Evolutionary conservation across 306 rosid species (phyloP).

Genomic region (Prunus salicina): DNA sequence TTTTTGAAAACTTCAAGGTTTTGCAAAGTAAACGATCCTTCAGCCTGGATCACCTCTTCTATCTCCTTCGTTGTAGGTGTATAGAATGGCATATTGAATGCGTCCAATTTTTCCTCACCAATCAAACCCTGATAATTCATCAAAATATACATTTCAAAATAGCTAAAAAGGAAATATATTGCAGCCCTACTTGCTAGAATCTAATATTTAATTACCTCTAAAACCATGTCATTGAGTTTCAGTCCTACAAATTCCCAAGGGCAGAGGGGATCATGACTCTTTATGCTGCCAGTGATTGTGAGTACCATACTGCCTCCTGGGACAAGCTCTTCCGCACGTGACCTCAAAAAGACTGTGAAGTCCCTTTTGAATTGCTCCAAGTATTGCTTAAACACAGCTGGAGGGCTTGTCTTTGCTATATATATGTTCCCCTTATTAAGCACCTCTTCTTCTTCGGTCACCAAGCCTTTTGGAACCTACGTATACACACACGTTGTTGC

Average conservation of each 20-base stretch:
- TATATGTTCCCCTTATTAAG: conserved; percentile 25
- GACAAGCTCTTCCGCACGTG: conserved; percentile 36
- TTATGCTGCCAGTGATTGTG: conserved; percentile 25
- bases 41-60: conserved; percentile 25
- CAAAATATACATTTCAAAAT: neutral
- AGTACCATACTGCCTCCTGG: conserved; percentile 38
- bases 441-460: neutral
- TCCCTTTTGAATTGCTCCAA: conserved; percentile 32
- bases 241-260: conserved; percentile 19
- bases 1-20: conserved; percentile 14
- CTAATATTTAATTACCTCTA: conserved; percentile 25
- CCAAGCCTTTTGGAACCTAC: conserved; percentile 28
- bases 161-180: no score
- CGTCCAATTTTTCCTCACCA: conserved; percentile 26
- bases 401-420: conserved; percentile 19
- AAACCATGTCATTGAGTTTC: conserved; percentile 41
- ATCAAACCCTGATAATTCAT: conserved; percentile 29
- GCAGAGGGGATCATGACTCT: neutral
- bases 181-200: neutral
- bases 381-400: conserved; percentile 19
- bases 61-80: conserved; percentile 36
- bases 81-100: conserved; percentile 33
- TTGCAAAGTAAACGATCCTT: conserved; percentile 34
- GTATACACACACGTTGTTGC: neutral
- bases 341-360: conserved; percentile 29